These are phyloP conservation scores for Alternaria infectoria DNA, from an alignment of 2,329 filamentous ascomycete genomes.

Conservation along the genomic window DNA sequence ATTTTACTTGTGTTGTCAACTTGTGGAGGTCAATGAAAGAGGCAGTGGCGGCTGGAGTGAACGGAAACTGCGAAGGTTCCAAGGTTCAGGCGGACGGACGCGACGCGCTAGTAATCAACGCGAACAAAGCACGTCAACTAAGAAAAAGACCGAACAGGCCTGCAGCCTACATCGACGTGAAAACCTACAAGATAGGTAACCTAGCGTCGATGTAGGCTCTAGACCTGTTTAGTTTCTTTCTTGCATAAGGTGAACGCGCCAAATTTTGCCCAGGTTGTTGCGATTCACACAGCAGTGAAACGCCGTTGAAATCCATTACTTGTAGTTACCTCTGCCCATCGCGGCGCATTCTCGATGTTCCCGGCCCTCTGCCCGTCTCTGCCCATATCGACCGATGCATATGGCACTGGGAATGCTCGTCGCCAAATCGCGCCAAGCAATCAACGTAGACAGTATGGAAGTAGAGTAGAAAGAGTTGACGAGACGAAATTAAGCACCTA, in stretches of 20 bases:
- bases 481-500: background rate
- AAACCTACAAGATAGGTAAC: background rate
- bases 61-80: constrained; percentile 9
- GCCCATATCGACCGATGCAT: constrained; percentile 31
- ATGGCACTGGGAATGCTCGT: background rate
- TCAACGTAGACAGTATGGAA: constrained; percentile 4
- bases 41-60: constrained; percentile 14
- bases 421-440: constrained; percentile 8
- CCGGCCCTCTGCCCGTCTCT: background rate
- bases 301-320: constrained; percentile 11
- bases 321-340: constrained; percentile 28
- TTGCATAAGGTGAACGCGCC: background rate
- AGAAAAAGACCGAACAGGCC: background rate
- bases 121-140: constrained; percentile 6
- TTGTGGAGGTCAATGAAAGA: constrained; percentile 1
- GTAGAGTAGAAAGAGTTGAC: background rate
- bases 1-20: constrained; percentile 5
- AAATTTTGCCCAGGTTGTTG: background rate
- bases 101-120: constrained; percentile 30
- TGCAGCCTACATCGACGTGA: background rate
- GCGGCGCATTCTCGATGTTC: background rate
- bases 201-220: background rate
- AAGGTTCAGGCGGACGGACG: constrained; percentile 18
- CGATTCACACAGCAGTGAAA: constrained; percentile 7
- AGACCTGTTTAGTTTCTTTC: background rate